These are phyloP conservation scores for Dinochytrium kinnereticum DNA, from an alignment of 371 early-diverging fungal species.

Conservation along the genomic window DNA sequence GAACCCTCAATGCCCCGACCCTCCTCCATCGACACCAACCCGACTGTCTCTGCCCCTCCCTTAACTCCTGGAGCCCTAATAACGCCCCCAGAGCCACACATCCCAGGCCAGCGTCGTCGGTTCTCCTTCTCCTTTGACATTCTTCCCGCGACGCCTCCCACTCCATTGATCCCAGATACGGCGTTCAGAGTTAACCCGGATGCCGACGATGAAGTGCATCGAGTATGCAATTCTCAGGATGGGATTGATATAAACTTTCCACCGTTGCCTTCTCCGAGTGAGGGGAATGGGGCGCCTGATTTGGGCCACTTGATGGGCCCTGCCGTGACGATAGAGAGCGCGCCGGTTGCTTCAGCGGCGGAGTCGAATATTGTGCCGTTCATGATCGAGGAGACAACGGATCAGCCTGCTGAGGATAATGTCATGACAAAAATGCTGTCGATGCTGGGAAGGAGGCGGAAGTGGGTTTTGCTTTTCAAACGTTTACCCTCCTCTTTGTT, in stretches of 20 bases:
- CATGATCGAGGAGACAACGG: neutral
- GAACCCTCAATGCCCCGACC: too few relatives aligned
- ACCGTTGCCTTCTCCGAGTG: neutral
- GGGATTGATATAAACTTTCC: neutral
- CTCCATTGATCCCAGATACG: conserved; percentile 1
- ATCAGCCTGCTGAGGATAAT: neutral
- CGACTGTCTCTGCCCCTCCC: neutral
- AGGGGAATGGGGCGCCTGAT: too few relatives aligned
- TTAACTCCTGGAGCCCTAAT: neutral
- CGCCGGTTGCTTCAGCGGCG: neutral
- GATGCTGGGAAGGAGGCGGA: conserved; percentile 9
- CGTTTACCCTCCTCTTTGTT: too few relatives aligned
- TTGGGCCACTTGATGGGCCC: neutral
- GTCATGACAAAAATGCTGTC: conserved; percentile 15
- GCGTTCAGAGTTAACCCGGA: neutral
- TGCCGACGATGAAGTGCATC: conserved; percentile 4
- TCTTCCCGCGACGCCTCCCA: conserved; percentile 1
- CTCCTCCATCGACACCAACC: neutral
- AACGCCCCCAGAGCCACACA: conserved; percentile 3
- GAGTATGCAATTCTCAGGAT: neutral
- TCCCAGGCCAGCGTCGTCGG: neutral
- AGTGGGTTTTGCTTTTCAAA: neutral
- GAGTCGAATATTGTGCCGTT: neutral
- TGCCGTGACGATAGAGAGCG: neutral
- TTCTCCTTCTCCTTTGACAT: conserved; percentile 12